Percentiles rank a stretch among this genome's conserved stretches.
These are phyloP conservation scores for Calonectria ilicicola DNA, from an alignment of 2,329 filamentous ascomycete genomes.

Conservation along the genomic window DNA sequence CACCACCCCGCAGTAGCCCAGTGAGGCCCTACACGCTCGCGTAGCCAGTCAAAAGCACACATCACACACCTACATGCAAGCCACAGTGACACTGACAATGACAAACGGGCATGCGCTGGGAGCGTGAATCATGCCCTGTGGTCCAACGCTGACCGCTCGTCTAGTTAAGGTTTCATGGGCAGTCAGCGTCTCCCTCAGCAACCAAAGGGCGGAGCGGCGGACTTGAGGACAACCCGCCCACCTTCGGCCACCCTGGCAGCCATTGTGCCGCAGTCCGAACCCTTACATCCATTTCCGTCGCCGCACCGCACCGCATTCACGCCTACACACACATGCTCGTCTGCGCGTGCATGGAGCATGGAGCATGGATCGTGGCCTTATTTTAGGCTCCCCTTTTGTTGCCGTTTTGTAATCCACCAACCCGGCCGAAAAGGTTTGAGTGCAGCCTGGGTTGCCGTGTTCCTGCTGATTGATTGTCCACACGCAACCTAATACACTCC, in stretches of 20 bases:
- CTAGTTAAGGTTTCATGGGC: constrained; percentile 20
- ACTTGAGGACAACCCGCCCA: background rate
- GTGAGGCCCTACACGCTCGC: background rate
- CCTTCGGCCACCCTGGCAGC: background rate
- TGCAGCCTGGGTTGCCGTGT: constrained; percentile 6
- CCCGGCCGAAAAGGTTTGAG: constrained; percentile 8
- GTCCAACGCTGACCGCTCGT: constrained; percentile 23
- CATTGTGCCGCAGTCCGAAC: constrained; percentile 6
- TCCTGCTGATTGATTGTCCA: constrained; percentile 1
- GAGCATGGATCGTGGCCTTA: background rate
- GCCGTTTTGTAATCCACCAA: constrained; percentile 12
- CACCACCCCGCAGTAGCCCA: background rate
- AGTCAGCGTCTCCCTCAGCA: constrained; percentile 20
- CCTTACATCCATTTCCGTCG: background rate
- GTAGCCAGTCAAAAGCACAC: background rate
- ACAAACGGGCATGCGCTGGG: background rate
- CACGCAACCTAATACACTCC: background rate
- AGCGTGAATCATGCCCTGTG: constrained; percentile 11
- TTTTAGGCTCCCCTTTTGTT: constrained; percentile 7
- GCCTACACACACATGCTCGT: background rate
- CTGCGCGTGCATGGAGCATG: background rate
- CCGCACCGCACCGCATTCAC: constrained; percentile 4
- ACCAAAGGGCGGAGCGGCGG: constrained; percentile 21
- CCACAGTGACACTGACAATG: constrained; percentile 11
- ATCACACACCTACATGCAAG: background rate